A percentile compares a stretch with the other conserved stretches of the same genome.
These are phyloP conservation scores for Desmodesmus armatus DNA, from an alignment of 139 green algal species.

Conservation along the genomic window DNA sequence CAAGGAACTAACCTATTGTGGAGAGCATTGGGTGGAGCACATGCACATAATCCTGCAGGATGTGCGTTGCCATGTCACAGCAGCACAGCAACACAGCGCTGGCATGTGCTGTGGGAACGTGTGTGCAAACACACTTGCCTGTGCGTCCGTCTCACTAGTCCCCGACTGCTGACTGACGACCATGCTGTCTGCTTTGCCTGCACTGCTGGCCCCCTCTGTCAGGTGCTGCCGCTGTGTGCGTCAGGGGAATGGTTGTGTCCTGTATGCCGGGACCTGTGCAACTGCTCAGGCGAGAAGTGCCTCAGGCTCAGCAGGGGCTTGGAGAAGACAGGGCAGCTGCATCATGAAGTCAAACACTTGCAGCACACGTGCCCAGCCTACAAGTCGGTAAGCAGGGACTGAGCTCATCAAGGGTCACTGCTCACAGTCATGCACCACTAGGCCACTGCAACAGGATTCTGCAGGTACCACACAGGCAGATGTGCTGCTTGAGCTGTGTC, in stretches of 20 bases:
- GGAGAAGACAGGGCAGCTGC: constrained; percentile 63
- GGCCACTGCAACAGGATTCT: too few relatives aligned
- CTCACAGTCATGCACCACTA: too few relatives aligned
- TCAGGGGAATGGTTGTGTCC: constrained; percentile 72
- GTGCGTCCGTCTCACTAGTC: too few relatives aligned
- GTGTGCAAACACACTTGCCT: too few relatives aligned
- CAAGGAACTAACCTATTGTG: not conserved
- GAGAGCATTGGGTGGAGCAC: not conserved
- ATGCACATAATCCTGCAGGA: not conserved
- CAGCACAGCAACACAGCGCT: not conserved
- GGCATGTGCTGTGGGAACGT: too few relatives aligned
- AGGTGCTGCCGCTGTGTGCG: constrained; percentile 18
- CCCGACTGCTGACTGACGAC: too few relatives aligned
- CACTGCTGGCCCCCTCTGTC: too few relatives aligned
- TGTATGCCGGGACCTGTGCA: constrained; percentile 76
- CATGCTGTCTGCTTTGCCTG: too few relatives aligned
- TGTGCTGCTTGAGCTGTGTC: too few relatives aligned
- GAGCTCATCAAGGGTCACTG: too few relatives aligned
- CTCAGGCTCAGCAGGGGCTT: constrained; percentile 52
- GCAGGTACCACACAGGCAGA: too few relatives aligned
- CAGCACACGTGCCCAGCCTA: too few relatives aligned
- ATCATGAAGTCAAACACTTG: constrained; percentile 54
- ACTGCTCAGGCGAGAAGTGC: constrained; percentile 72
- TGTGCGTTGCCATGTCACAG: not conserved
- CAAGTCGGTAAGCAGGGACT: constrained; percentile 58